A percentile compares a stretch with the other conserved stretches of the same genome.
These are phyloP conservation scores for Pharnaceum exiguum DNA, from an alignment of 148 eudicot genomes.

Conservation along the genomic window DNA sequence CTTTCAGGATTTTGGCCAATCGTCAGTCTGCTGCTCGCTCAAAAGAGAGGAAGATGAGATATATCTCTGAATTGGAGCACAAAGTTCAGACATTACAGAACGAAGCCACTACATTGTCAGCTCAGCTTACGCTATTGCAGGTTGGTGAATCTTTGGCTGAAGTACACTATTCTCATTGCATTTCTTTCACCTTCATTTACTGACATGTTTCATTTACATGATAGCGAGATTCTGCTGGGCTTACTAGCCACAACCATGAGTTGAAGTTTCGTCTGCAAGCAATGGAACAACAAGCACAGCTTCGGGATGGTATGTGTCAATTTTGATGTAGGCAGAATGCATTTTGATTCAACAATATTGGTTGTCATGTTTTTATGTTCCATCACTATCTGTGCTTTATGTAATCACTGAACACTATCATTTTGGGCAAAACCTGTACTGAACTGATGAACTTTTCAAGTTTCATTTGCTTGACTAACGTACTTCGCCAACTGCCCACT, in stretches of 20 bases:
- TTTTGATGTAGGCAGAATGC: too few relatives aligned
- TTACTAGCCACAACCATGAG: constrained; percentile 75
- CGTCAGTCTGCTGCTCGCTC: constrained; percentile 98
- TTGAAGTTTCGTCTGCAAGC: constrained; percentile 93
- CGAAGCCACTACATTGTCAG: constrained; percentile 95
- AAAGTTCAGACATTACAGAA: constrained; percentile 92
- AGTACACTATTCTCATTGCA: neutral
- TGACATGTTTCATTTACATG: neutral
- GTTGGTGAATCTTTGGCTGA: constrained; percentile 22
- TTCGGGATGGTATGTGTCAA: constrained; percentile 74
- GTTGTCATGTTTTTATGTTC: too few relatives aligned
- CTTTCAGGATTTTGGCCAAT: constrained; percentile 77
- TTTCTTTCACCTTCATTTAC: neutral
- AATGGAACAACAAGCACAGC: constrained; percentile 96
- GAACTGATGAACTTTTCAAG: too few relatives aligned
- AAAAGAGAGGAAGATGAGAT: constrained; percentile 85
- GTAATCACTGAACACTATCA: too few relatives aligned
- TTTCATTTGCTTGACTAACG: too few relatives aligned
- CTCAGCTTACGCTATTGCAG: constrained; percentile 89
- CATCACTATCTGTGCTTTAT: too few relatives aligned
- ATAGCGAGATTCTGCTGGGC: constrained; percentile 85
- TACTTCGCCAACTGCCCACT: too few relatives aligned
- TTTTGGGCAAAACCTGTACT: too few relatives aligned
- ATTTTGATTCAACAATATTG: too few relatives aligned
- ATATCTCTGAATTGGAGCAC: constrained; percentile 89